These are phyloP conservation scores for Samsoniella hepiali DNA, from an alignment of 2,329 filamentous ascomycete genomes.

Conservation along the genomic window DNA sequence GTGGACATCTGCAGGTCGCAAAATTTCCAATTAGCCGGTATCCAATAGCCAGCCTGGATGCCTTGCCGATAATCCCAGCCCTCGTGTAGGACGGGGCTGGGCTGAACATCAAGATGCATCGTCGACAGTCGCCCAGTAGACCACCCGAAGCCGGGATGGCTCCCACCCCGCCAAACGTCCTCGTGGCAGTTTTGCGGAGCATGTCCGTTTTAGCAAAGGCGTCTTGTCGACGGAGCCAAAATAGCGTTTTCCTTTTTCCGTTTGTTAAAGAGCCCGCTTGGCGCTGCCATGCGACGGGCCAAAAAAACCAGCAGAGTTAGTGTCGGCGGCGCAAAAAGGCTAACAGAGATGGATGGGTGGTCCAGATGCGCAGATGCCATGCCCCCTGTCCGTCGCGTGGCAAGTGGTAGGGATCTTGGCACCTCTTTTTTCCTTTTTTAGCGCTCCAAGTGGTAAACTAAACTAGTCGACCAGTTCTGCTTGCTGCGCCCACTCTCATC, in stretches of 20 bases:
- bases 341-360: background rate
- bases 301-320: background rate
- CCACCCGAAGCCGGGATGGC: background rate
- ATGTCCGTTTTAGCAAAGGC: background rate
- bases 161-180: background rate
- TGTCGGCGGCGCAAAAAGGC: background rate
- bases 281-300: background rate
- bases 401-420: background rate
- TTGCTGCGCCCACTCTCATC: background rate
- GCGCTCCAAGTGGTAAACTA: background rate
- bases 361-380: background rate
- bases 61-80: background rate
- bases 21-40: too few species aligned
- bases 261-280: background rate
- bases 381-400: background rate
- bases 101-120: constrained; percentile 1
- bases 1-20: too few species aligned
- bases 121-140: background rate
- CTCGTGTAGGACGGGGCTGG: background rate
- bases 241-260: background rate
- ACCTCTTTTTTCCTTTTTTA: background rate
- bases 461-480: too few species aligned
- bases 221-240: background rate
- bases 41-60: too few species aligned
- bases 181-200: constrained; percentile 6